Evolutionary conservation across 257 asterid species (phyloP).

Genomic region (Paulownia fortunei): DNA sequence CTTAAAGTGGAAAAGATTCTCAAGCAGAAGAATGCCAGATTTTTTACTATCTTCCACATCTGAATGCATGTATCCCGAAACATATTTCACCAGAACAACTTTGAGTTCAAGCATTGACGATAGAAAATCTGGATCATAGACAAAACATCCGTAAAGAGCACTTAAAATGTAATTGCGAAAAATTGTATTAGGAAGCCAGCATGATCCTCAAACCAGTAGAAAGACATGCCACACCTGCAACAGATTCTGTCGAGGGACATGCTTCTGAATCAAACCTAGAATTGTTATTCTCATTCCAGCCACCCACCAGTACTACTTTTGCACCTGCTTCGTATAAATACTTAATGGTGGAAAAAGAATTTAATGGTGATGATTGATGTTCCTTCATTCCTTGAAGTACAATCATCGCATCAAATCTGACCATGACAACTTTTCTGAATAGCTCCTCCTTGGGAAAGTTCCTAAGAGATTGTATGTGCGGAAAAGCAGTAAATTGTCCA

Average conservation of each 20-base stretch:
- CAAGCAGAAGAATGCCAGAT: conserved; percentile 60
- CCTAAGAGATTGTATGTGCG: conserved; percentile 71
- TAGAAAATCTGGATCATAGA: conserved; percentile 59
- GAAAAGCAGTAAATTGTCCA: conserved; percentile 45
- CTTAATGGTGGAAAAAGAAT: conserved; percentile 65
- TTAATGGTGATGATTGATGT: conserved; percentile 39
- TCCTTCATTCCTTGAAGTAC: conserved; percentile 46
- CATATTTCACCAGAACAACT: conserved; percentile 64
- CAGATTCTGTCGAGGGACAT: conserved; percentile 46
- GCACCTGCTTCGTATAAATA: conserved; percentile 72
- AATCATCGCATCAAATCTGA: conserved; percentile 68
- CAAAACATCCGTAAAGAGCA: conserved; percentile 20
- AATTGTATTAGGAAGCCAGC: conserved; percentile 18
- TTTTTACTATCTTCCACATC: conserved; percentile 40
- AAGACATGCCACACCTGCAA: conserved; percentile 57
- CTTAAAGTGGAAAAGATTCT: conserved; percentile 67
- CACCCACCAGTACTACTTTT: conserved; percentile 65
- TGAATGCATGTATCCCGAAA: conserved; percentile 35
- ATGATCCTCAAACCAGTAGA: conserved; percentile 26
- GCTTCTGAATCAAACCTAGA: conserved; percentile 36
- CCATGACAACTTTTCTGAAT: conserved; percentile 70
- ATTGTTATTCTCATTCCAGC: conserved; percentile 56
- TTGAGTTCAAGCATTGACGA: conserved; percentile 66
- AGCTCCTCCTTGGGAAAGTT: conserved; percentile 69
- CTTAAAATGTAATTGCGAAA: neutral